phyloP scores from a whole-genome alignment of 2,329 filamentous ascomycete species.

The Curvularia hawaiiensis region DNA sequence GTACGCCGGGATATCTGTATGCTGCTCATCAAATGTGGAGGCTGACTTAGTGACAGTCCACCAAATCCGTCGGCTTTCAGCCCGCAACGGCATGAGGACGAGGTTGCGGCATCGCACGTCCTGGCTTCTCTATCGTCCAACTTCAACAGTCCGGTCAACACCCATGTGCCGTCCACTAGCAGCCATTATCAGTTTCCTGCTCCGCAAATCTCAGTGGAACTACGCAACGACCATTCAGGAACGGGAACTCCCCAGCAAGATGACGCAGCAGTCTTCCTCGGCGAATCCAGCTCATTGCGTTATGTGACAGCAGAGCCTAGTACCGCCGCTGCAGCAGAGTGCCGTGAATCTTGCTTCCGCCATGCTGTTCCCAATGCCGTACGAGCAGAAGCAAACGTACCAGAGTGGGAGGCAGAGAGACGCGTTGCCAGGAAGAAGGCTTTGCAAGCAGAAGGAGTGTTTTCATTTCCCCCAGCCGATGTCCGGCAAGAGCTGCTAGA shows the following conservation, averaged over 20 bases:
- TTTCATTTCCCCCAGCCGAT: conserved; percentile 53
- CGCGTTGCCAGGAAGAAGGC: conserved; percentile 44
- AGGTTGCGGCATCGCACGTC: conserved; percentile 37
- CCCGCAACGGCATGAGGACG: conserved; percentile 34
- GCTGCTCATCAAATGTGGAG: too few relatives aligned
- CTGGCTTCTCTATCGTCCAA: conserved; percentile 36
- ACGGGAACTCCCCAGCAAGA: conserved; percentile 30
- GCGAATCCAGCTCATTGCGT: conserved; percentile 56
- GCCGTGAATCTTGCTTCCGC: conserved; percentile 25
- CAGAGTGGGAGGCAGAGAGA: conserved; percentile 45
- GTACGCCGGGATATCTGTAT: conserved; percentile 19
- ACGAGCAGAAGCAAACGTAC: conserved; percentile 43
- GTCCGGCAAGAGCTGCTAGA: conserved; percentile 53
- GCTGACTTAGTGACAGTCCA: background rate
- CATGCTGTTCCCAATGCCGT: conserved; percentile 43
- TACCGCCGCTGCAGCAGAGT: conserved; percentile 40
- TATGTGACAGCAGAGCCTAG: conserved; percentile 51
- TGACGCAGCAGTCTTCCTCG: conserved; percentile 49
- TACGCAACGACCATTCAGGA: conserved; percentile 14
- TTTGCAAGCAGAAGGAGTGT: conserved; percentile 49
- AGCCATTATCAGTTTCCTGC: conserved; percentile 23
- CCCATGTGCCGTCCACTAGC: conserved; percentile 11
- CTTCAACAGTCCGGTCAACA: conserved; percentile 30
- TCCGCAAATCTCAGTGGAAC: conserved; percentile 18
- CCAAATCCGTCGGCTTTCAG: conserved; percentile 12